These are phyloP conservation scores for Pichia sp. DNA, from an alignment of 1,139 yeast species.

Conservation along the genomic window DNA sequence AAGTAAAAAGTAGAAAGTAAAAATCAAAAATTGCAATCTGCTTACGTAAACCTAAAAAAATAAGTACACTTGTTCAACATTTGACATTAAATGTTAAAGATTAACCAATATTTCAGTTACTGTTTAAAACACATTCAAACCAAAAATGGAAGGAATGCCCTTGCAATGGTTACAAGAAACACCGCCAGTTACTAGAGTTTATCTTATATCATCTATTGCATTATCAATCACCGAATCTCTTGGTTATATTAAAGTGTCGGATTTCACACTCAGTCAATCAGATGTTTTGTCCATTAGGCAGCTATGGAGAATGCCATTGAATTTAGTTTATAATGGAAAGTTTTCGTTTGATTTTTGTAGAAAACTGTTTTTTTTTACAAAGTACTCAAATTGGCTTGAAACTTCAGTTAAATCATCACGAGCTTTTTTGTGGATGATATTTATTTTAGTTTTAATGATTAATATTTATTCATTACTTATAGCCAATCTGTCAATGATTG, in stretches of 20 bases:
- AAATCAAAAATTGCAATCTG: neutral
- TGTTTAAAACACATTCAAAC: neutral
- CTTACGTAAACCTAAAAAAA: neutral
- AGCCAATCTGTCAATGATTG: slow-evolving; percentile 31
- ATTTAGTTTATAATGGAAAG: slow-evolving; percentile 33
- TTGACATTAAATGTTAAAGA: neutral
- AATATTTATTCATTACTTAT: slow-evolving; percentile 29
- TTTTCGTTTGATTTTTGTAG: slow-evolving; percentile 33
- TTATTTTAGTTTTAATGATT: slow-evolving; percentile 27
- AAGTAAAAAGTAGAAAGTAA: too few species aligned
- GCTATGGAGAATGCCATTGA: slow-evolving; percentile 9
- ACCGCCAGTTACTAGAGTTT: slow-evolving; percentile 35
- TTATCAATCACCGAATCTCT: slow-evolving; percentile 30
- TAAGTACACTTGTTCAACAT: neutral
- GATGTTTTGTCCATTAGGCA: neutral
- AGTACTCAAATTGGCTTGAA: slow-evolving; percentile 39
- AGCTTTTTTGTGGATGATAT: slow-evolving; percentile 37
- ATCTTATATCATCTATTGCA: slow-evolving; percentile 27
- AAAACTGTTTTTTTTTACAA: slow-evolving; percentile 33
- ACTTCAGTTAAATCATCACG: slow-evolving; percentile 30
- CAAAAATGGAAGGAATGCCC: slow-evolving; percentile 30
- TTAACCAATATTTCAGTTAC: neutral
- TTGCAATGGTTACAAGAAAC: slow-evolving; percentile 33
- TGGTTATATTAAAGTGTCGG: slow-evolving; percentile 25
- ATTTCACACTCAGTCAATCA: slow-evolving; percentile 3